phyloP scores from a whole-genome alignment of 495 filamentous ascomycete genomes.

The Parathielavia hyrcaniae region DNA sequence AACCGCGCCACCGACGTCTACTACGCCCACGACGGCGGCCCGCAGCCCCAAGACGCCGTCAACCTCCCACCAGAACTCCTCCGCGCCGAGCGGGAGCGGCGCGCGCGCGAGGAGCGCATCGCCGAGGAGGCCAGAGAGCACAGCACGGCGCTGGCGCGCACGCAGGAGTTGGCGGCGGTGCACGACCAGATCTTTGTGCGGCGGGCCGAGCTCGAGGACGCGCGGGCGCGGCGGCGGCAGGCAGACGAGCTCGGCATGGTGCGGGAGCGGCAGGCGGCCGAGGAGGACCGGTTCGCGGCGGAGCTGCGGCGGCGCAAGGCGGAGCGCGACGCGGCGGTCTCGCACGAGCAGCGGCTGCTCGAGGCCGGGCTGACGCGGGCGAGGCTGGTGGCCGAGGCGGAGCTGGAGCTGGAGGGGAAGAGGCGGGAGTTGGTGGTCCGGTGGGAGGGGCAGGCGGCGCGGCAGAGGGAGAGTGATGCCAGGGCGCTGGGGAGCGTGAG shows the following conservation, averaged over 20 bases:
- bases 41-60: constrained; percentile 41
- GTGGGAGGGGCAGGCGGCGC: constrained; percentile 36
- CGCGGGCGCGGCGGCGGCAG: constrained; percentile 33
- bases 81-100: constrained; percentile 40
- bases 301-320: constrained; percentile 25
- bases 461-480: constrained; percentile 34
- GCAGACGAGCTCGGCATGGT: constrained; percentile 35
- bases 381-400: constrained; percentile 36
- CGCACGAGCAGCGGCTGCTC: constrained; percentile 37
- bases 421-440: constrained; percentile 31
- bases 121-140: constrained; percentile 37
- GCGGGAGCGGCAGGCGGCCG: constrained; percentile 29
- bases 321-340: constrained; percentile 27
- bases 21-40: constrained; percentile 43
- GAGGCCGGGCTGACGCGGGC: constrained; percentile 37
- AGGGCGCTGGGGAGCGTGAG: constrained; percentile 38
- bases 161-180: constrained; percentile 38
- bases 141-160: constrained; percentile 32
- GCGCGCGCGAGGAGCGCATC: constrained; percentile 34
- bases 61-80: constrained; percentile 42
- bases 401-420: constrained; percentile 35
- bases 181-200: constrained; percentile 40
- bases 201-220: constrained; percentile 44
- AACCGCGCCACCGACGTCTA: constrained; percentile 44
- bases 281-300: constrained; percentile 25